Evolutionary conservation across 1,139 yeast genomes (phyloP).

Genomic region (Saccharomycopsis hybrid): DNA sequence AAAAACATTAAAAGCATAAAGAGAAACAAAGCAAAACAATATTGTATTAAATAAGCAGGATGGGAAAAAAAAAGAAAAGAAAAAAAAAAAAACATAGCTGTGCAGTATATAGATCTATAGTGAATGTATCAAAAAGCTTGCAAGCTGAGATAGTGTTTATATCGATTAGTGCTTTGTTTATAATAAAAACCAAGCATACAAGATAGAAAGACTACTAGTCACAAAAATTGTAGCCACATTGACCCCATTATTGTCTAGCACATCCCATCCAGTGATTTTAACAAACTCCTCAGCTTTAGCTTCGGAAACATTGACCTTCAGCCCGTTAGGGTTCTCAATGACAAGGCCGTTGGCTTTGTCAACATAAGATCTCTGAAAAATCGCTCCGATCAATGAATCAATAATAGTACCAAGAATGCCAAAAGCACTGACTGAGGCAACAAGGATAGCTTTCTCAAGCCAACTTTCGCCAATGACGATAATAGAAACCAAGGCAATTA

Average conservation of each 20-base stretch:
- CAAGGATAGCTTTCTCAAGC: conserved; percentile 22
- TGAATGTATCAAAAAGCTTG: no score
- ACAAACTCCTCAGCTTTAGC: conserved; percentile 12
- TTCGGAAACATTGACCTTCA: conserved; percentile 22
- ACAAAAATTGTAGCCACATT: conserved; percentile 28
- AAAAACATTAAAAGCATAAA: no score
- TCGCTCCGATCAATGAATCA: conserved; percentile 42
- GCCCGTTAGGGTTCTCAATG: conserved; percentile 39
- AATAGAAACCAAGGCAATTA: conserved; percentile 29
- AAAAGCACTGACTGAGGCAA: conserved; percentile 28
- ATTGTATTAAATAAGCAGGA: no score
- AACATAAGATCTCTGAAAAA: conserved; percentile 34
- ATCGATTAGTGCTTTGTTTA: no score
- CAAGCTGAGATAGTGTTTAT: no score
- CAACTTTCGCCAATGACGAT: conserved; percentile 3
- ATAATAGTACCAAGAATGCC: conserved; percentile 38
- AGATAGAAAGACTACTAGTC: no score
- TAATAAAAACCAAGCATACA: no score
- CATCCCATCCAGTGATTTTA: conserved; percentile 28
- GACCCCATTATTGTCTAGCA: conserved; percentile 38
- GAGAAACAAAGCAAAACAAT: no score
- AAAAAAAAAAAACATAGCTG: no score
- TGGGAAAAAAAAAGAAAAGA: no score
- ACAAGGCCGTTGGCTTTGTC: conserved; percentile 33
- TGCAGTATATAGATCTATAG: no score